These are phyloP conservation scores for Entomortierella chlamydospora DNA, from an alignment of 192 early-diverging fungal genomes.

Conservation along the genomic window DNA sequence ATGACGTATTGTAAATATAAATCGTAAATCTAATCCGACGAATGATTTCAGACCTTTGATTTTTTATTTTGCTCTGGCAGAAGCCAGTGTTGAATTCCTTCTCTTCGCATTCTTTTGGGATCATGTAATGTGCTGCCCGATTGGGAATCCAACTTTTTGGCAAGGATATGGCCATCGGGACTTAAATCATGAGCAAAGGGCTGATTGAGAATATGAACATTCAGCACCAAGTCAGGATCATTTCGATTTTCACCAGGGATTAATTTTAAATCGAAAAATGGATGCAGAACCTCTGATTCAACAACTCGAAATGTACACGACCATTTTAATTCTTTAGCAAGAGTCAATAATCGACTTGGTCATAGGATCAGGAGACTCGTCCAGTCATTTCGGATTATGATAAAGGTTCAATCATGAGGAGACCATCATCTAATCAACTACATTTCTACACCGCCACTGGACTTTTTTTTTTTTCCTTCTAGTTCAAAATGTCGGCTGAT, in stretches of 20 bases:
- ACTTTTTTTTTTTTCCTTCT: not conserved
- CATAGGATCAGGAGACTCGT: no score
- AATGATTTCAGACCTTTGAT: not conserved
- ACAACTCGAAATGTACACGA: not conserved
- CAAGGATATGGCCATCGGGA: not conserved
- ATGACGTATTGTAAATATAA: not conserved
- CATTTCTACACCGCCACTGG: not conserved
- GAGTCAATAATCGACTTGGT: no score
- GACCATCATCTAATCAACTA: slow-evolving; percentile 12
- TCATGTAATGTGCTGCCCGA: slow-evolving; percentile 30
- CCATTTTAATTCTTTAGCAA: not conserved
- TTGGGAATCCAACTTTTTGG: not conserved
- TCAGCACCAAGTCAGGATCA: not conserved
- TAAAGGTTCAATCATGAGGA: not conserved
- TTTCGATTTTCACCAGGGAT: no score
- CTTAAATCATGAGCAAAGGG: not conserved
- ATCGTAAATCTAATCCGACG: not conserved
- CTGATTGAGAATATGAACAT: not conserved
- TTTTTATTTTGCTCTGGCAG: not conserved
- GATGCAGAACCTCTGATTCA: not conserved
- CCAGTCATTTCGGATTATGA: no score
- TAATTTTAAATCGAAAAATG: no score
- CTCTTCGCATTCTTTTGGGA: slow-evolving; percentile 52
- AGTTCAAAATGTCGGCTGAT: slow-evolving; percentile 58
- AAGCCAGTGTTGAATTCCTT: slow-evolving; percentile 27